phyloP scores from a whole-genome alignment of 129 eudicot genomes.

The Helianthus annuus region HanXRQr2.0-SUNRISE NC_035449.2:79638173-79638672 shows the following conservation, averaged over 20 bases:
- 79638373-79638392: slow-evolving; percentile 7
- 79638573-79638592: too few species aligned
- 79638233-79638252: slow-evolving; percentile 5
- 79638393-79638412: slow-evolving; percentile 40
- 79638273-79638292: slow-evolving; percentile 27
- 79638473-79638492: too few species aligned
- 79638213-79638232: slow-evolving; percentile 14
- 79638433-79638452: slow-evolving; percentile 16
- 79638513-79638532: too few species aligned
- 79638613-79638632: too few species aligned
- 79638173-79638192: slow-evolving; percentile 14
- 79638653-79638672: too few species aligned
- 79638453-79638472: slow-evolving; percentile 13
- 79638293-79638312: slow-evolving; percentile 47
- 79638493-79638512: too few species aligned
- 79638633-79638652: too few species aligned
- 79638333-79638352: slow-evolving; percentile 26
- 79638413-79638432: slow-evolving; percentile 29
- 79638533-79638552: too few species aligned
- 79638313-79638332: slow-evolving; percentile 37
- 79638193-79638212: slow-evolving; percentile 8
- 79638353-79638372: not conserved
- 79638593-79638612: too few species aligned
- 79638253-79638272: slow-evolving; percentile 26
- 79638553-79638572: too few species aligned